Conservation (phyloP, 352 stramenopile genomes). For the Globisporangium iwayamae region DNA sequence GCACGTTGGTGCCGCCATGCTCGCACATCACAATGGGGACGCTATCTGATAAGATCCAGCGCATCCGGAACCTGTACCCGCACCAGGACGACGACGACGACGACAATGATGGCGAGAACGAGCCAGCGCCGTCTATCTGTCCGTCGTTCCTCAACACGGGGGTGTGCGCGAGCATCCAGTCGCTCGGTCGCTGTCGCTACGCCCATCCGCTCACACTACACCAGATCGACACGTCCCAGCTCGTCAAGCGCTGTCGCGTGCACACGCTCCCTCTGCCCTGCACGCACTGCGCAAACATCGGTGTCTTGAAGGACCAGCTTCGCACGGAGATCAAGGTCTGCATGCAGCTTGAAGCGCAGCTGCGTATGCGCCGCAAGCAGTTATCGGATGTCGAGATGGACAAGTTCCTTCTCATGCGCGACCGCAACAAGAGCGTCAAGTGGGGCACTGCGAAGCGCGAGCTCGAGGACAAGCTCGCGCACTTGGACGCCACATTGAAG, state of each 20-base stretch:
- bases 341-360: constrained; percentile 29
- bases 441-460: constrained; percentile 57
- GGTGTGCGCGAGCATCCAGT: constrained; percentile 58
- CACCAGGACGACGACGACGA: constrained; percentile 14
- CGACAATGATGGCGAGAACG: constrained; percentile 1
- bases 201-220: constrained; percentile 50
- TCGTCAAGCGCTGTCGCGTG: constrained; percentile 33
- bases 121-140: constrained; percentile 27
- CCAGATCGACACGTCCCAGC: constrained; percentile 42
- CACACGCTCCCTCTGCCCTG: constrained; percentile 44
- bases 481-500: constrained; percentile 27
- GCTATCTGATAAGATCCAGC: constrained; percentile 42
- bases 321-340: constrained; percentile 19
- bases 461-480: constrained; percentile 33
- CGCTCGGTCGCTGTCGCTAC: constrained; percentile 59
- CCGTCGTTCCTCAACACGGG: constrained; percentile 43
- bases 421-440: constrained; percentile 40
- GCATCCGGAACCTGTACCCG: constrained; percentile 45
- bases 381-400: constrained; percentile 46
- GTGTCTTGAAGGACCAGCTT: constrained; percentile 21
- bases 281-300: constrained; percentile 48
- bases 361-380: constrained; percentile 27
- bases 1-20: constrained; percentile 64
- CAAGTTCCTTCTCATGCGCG: constrained; percentile 40
- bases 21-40: constrained; percentile 44